Evolutionary conservation across 1,139 yeast genomes (phyloP).

Genomic region (Nakaseomyces sp.): DNA sequence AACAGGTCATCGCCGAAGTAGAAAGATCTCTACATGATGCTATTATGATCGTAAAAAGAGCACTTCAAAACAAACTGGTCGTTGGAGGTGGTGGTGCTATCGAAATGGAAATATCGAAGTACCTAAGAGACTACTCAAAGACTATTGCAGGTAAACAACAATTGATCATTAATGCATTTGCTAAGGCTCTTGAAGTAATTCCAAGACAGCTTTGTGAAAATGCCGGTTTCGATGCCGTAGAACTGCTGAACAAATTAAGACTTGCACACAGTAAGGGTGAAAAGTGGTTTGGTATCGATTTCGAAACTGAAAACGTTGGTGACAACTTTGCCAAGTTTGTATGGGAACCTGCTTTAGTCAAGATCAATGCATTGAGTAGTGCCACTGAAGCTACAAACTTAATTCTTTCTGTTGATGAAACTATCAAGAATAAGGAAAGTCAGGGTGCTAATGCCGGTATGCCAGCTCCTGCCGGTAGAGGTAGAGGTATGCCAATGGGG

Average conservation of each 20-base stretch:
- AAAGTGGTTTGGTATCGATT: constrained; percentile 85
- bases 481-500: constrained; percentile 54
- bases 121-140: constrained; percentile 77
- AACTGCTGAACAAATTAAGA: constrained; percentile 78
- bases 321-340: constrained; percentile 80
- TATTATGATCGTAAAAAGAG: constrained; percentile 94
- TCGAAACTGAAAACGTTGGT: constrained; percentile 72
- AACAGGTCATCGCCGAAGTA: constrained; percentile 96
- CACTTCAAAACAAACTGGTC: constrained; percentile 73
- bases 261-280: constrained; percentile 94
- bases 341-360: constrained; percentile 97
- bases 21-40: constrained; percentile 97
- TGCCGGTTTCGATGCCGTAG: constrained; percentile 96
- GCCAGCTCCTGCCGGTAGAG: constrained; percentile 46
- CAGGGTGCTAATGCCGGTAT: constrained; percentile 46
- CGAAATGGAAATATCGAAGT: constrained; percentile 91
- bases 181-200: constrained; percentile 87
- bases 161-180: constrained; percentile 81
- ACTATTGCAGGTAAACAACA: constrained; percentile 95
- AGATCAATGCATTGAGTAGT: constrained; percentile 84
- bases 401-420: constrained; percentile 89
- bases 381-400: constrained; percentile 98
- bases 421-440: constrained; percentile 72
- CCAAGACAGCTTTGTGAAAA: constrained; percentile 97
- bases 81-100: constrained; percentile 99